Base-by-base conservation (phyloP, 2,329 filamentous ascomycete species). In the Fusarium decemcellulare region DNA sequence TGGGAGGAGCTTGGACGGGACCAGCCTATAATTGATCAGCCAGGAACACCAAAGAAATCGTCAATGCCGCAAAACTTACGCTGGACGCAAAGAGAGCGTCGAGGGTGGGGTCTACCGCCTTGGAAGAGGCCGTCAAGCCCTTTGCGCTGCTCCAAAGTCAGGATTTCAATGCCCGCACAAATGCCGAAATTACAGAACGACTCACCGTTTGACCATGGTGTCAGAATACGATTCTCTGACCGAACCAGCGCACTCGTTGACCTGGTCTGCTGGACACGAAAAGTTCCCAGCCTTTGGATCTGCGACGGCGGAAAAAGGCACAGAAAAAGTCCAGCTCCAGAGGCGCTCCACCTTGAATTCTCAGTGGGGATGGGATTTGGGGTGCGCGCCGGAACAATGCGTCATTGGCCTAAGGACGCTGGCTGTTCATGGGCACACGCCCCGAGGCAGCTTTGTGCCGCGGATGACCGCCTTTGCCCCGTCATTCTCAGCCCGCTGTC, bases 11-110 rank as follows among this genome's bases (percentile, higher is more conserved):
- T 63, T 84, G 81, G 2, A 87, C 84, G 6, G 87, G 86, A 6
- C 87, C 87, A 58, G 84, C 77, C 87, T 90, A 60, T 15, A 40
- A 55, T 62, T 51, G 37, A 55, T 73, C 11, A 74, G 72, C 50
- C 42, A 51, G 12, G 23, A 58, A 61, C 56, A 43, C 37, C 29
- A 44, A 47, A 50, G 48, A 59, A 58, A 23, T 34, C 14, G 64
- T 11, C 37, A 10, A 39, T 46, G 61, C 64, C 55, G 62, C 58
- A 59, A 47, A 63, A 86, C 90, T 82, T 86, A 93, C 92, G 84
- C 92, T 94, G 61, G 86, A 84, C 61, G 90, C 86, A 81, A 94
- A 94, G 40, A 94, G 85, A 65, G 91, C 90, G 74, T 90, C 86
- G 71, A 94, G 83, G 59, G 85, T 82, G 77, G 92, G 91, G 83